These are phyloP conservation scores for Peronospora destructor DNA, from an alignment of 352 stramenopile genomes.

Conservation along the genomic window DNA sequence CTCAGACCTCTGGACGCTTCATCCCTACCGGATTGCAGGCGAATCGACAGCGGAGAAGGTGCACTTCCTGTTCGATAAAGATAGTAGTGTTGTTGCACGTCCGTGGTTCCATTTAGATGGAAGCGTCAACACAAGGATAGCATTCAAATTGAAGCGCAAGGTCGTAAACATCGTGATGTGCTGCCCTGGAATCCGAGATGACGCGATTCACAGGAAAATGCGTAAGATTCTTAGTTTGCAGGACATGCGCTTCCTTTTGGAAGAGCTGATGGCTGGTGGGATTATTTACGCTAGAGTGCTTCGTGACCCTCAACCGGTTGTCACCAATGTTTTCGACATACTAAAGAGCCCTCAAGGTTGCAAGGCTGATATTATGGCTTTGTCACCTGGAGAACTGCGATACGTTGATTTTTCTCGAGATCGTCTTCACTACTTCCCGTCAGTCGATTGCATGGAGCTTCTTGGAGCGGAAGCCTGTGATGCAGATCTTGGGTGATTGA, in stretches of 20 bases:
- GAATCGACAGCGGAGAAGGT: conserved; percentile 50
- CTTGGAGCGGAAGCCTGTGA: conserved; percentile 55
- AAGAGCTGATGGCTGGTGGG: conserved; percentile 56
- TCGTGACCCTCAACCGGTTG: conserved; percentile 11
- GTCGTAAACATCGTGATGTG: conserved; percentile 79
- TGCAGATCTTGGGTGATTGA: conserved; percentile 33
- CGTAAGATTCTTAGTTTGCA: conserved; percentile 64
- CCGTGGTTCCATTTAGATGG: conserved; percentile 78
- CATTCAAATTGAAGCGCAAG: conserved; percentile 63
- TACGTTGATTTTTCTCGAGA: conserved; percentile 45
- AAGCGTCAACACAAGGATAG: conserved; percentile 43
- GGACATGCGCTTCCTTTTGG: conserved; percentile 55
- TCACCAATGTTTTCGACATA: conserved; percentile 31
- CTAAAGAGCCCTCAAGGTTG: conserved; percentile 3
- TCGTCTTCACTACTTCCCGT: conserved; percentile 64
- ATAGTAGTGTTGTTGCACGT: conserved; percentile 41
- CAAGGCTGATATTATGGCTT: conserved; percentile 8
- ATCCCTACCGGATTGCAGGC: conserved; percentile 45
- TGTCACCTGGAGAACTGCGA: conserved; percentile 40
- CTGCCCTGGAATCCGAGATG: conserved; percentile 58
- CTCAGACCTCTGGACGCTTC: conserved; percentile 50
- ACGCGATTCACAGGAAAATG: conserved; percentile 57
- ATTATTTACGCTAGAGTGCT: conserved; percentile 52
- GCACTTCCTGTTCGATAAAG: conserved; percentile 67
- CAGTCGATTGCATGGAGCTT: conserved; percentile 71